Evolutionary conservation across 208 protist species (phyloP), one percentile per base, ranked within the genome.

Genomic region (Leptomonas pyrrhocoris): DNA sequence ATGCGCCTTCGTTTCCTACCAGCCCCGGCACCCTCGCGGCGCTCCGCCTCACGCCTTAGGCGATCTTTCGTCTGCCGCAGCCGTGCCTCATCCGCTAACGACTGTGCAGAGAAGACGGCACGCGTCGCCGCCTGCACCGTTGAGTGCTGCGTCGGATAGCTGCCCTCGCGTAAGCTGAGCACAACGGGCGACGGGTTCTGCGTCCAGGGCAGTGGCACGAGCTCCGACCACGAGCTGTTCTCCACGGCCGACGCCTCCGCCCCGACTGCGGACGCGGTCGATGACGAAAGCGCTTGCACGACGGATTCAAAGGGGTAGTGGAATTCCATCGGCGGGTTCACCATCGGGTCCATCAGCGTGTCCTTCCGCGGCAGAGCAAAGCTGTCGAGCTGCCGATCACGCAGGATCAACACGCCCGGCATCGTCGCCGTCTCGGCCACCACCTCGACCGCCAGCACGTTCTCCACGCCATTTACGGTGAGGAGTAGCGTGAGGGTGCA

Each of bases 381-480:
- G 53, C 50, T 74, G 54, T 65, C 56, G 8, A 89, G 88, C 55
- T 74, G 50, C 2, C 75, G 71, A 50, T 92, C 86, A 8, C 88
- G 72, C 36, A 76, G 81, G 62, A 96, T 86, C 30, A 96, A 74
- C n/a, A 94, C 80, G 45, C 91, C 91, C 1, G 91, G 91, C 66
- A 88, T 74, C 25, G 27, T 53, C 11, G 55, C 30, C 28, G 18
- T 51, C 28, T 81, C 77, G 23, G 90, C 88, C 15, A 71, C 3
- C 12, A 94, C 81, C 46, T 82, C 68, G 56, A 94, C 58, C 30
- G 76, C 46, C 62, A 96, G 21, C 50, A 92, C 73, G 54, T 67
- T 75, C 61, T 87, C 83, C 5, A 67, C 51, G 9, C 74, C 71
- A 36, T 89, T 85, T 18, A 91, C 74, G 25, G 27, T 72, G 15